Base-by-base conservation (phyloP, 805 yeast species). In the Zygoascus ofunaensis region DNA sequence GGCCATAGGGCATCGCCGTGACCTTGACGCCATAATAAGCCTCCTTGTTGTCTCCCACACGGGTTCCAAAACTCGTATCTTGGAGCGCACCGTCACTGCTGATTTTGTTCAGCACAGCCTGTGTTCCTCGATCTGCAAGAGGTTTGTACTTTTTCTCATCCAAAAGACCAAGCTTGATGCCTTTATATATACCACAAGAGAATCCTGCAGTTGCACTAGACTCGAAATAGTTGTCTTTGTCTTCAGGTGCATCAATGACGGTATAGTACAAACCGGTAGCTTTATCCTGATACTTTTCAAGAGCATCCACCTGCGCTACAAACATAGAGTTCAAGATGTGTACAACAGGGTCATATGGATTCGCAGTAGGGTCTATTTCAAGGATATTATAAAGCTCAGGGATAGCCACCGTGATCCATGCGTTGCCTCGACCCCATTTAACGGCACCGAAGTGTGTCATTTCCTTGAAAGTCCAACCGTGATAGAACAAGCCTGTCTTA, bases 171-270 rank as follows among this genome's bases (percentile, higher is more conserved):
- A 51, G 50, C 39, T 67, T 49, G 34, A 63, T 49, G 19, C 55
- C 61, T 42, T 63, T 63, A 41, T 62, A 52, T 23, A 63, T 63
- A 12, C 68, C 68, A 49, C 57, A 63, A 2, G 68, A 66, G 51
- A 63, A 59, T 5, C 68, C 68, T n/a, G 68, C 68, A 33, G 66
- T 52, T 3, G 68, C 67, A 17, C 64, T 58, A 5, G 63, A 54
- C 43, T 62, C 66, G n/a, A 57, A 40, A 39, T 63, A 63, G 2
- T 63, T 59, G 12, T 26, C 30, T 12, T 26, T 26, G 12, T 26
- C 30, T 1, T 55, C 33, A 15, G 53, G 52, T 37, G 60, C 65
- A 44, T 63, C 64, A 18, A 63, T 45, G 7, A 63, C 49, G 2
- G 68, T 63, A 42, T 62, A 65, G 61, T 62, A 63, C 40, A 63